Evolutionary conservation across 768 basidiomycete genomes (phyloP), one percentile per base, ranked within the genome.

Genomic region (Podaxis mareebaensis): DNA sequence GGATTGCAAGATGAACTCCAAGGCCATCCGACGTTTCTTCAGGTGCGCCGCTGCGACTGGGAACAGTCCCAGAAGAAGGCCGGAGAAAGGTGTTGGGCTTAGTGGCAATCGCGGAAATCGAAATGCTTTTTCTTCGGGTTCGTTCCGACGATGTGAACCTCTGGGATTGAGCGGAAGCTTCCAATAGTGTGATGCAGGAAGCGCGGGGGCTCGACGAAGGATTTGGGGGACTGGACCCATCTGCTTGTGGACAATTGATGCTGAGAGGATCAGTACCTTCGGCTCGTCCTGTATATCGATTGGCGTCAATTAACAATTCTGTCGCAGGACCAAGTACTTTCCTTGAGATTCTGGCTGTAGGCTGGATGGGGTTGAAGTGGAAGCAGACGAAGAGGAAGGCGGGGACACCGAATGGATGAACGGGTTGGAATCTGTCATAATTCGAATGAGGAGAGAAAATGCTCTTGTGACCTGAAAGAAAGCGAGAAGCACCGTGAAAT

Each of bases 371-470:
- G 33, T 15, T 13, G 40, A 39, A 3, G 26, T 44, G 42, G 30
- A 15, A 44, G 33, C 2, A 33, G 33, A 10, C 33, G 33, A 33
- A 33, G 8, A 33, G 33, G 33, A 33, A 10, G 8, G 33, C 8
- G 33, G 33, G 33, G 33, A 10, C 10, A 33, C 33, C 33, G 33
- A 33, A 33, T 22, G 13, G n/a, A n/a, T n/a, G 48, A 38, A 39
- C 38, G 24, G 36, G 39, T 24, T 52, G 33, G 46, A 39, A 39
- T 62, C 61, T 42, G 61, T 17, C 61, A 62, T 62, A 15, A 62
- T 49, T 55, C 54, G 53, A 61, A 40, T 2, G 42, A 33, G n/a
- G 42, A 33, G n/a, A n/a, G n/a, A 46, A 46, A 38, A 48, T 48
- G 44, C 13, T 36, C 15, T 20, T 61, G 53, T 36, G 46, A 52